Percentiles rank a stretch among this genome's conserved stretches.
phyloP scores from a whole-genome alignment of 148 eudicot genomes.

The Rhododendron simsii region DNA sequence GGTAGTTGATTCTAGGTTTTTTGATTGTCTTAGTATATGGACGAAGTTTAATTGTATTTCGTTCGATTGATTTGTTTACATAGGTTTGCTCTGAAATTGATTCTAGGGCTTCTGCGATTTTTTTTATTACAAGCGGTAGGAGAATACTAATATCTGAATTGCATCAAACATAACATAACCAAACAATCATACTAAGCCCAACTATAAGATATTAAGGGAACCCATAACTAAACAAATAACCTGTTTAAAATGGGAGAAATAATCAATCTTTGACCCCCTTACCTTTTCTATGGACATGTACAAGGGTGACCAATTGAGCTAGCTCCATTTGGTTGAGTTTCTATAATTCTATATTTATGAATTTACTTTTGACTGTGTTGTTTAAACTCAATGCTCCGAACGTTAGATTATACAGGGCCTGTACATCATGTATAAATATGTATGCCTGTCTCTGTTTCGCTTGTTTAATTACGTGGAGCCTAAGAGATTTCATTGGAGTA shows the following conservation, averaged over 20 bases:
- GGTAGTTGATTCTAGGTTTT: too few species aligned
- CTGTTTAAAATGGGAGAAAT: too few species aligned
- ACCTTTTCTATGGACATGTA: too few species aligned
- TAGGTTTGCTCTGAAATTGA: background rate
- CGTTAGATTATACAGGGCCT: background rate
- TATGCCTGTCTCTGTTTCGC: background rate
- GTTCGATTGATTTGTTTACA: background rate
- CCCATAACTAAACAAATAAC: too few species aligned
- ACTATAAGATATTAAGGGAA: too few species aligned
- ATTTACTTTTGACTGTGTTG: background rate
- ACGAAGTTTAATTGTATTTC: background rate
- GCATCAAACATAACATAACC: background rate
- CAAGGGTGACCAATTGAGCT: too few species aligned
- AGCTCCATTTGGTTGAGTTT: too few species aligned
- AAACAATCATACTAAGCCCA: too few species aligned
- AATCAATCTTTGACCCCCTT: too few species aligned
- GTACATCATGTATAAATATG: background rate
- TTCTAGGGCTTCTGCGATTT: background rate
- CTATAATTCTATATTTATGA: background rate
- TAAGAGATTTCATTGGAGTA: background rate
- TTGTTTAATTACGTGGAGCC: background rate
- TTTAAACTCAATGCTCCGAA: background rate
- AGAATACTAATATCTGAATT: background rate
- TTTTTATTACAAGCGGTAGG: background rate
- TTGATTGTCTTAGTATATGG: too few species aligned